Conservation (phyloP, 805 yeast species). For the Candida palmyrensis region DNA sequence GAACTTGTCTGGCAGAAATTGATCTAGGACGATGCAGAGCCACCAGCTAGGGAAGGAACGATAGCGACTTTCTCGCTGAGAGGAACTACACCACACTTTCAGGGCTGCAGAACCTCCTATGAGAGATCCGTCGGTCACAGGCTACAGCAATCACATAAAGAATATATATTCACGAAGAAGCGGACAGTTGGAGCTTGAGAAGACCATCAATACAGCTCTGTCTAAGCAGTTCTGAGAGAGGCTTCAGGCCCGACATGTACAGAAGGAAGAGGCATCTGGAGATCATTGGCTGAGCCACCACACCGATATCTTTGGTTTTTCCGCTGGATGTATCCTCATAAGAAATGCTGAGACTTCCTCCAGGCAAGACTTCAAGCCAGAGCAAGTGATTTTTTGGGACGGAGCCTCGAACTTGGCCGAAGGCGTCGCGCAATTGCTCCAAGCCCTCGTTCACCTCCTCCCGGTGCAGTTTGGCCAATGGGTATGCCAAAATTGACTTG, state of each 20-base stretch:
- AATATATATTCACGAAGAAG: constrained; percentile 3
- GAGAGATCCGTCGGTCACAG: too few species aligned
- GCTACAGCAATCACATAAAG: neutral
- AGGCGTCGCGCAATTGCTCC: constrained; percentile 57
- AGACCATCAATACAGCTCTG: constrained; percentile 36
- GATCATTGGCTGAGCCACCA: constrained; percentile 55
- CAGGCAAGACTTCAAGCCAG: constrained; percentile 46
- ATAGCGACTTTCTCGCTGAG: too few species aligned
- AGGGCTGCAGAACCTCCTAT: too few species aligned
- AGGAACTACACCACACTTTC: too few species aligned
- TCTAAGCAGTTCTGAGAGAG: constrained; percentile 55
- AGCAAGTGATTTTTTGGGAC: constrained; percentile 73
- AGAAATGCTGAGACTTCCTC: constrained; percentile 18
- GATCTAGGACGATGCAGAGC: too few species aligned
- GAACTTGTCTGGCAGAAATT: too few species aligned
- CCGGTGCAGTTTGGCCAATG: constrained; percentile 43
- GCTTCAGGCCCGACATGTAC: constrained; percentile 67
- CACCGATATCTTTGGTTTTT: constrained; percentile 43
- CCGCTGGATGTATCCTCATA: constrained; percentile 24
- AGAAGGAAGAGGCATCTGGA: constrained; percentile 67
- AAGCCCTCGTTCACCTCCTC: constrained; percentile 52
- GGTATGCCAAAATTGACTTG: constrained; percentile 69
- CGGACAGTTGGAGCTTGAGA: too few species aligned
- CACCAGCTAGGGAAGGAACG: too few species aligned
- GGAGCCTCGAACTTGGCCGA: constrained; percentile 56